Percentiles rank a stretch among this genome's conserved stretches.
Conservation (phyloP, 2,329 filamentous ascomycete species). For the Penicillium sp. region DNA sequence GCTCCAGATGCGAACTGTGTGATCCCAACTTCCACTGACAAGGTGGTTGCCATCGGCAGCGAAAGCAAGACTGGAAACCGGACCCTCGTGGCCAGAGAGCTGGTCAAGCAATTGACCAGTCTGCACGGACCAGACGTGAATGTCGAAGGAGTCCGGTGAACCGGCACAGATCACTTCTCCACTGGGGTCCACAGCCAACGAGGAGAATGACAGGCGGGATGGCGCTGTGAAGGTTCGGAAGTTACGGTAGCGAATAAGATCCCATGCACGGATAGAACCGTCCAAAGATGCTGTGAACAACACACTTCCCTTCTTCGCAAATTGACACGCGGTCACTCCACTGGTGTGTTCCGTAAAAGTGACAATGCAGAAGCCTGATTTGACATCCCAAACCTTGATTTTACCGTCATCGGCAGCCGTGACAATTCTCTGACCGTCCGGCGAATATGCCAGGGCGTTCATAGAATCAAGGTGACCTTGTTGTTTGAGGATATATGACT, state of each 20-base stretch:
- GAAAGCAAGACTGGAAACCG: conserved; percentile 84
- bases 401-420: conserved; percentile 96
- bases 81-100: conserved; percentile 88
- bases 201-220: conserved; percentile 85
- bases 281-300: conserved; percentile 94
- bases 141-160: conserved; percentile 92
- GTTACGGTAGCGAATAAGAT: conserved; percentile 91
- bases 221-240: conserved; percentile 97
- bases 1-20: conserved; percentile 92
- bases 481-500: conserved; percentile 97
- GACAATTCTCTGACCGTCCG: conserved; percentile 87
- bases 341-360: conserved; percentile 97
- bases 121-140: conserved; percentile 98
- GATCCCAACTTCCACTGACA: conserved; percentile 94
- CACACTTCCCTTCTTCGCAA: conserved; percentile 91
- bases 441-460: conserved; percentile 89
- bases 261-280: conserved; percentile 92
- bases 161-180: conserved; percentile 95
- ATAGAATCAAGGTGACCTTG: conserved; percentile 96
- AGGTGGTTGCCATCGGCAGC: conserved; percentile 79
- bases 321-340: conserved; percentile 87
- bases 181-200: conserved; percentile 92
- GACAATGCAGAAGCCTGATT: conserved; percentile 95
- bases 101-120: conserved; percentile 92
- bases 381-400: conserved; percentile 97